Evolutionary conservation across 2,329 filamentous ascomycete genomes (phyloP), one percentile per base, ranked within the genome.

Genomic region (Pyrenophora tritici-repentis): DNA sequence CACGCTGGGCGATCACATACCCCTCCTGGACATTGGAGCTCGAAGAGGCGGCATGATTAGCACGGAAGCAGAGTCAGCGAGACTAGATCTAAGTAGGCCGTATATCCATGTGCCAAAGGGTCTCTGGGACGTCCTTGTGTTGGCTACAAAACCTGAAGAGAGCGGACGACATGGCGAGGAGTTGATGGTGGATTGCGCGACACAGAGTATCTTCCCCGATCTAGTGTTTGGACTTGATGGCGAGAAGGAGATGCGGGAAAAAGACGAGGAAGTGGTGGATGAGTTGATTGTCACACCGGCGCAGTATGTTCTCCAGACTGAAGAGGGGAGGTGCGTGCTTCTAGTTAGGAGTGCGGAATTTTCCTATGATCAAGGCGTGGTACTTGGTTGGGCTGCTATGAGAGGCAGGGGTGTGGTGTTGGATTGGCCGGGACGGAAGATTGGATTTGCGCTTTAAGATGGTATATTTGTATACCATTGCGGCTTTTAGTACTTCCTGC

Each of bases 321-420:
- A 44, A 20, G 43, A 49, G 4, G 61, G 48, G 5, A 47, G 42
- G 26, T 65, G 61, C 22, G 12, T 52, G 18, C 54, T 63, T 12
- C 18, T 63, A 10, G 59, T 41, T 2, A 48, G 46, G 31, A 52
- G 52, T 17, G 48, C 34, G 1, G 56, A 53, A 8, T 42, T 51
- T 18, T 18, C 6, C 24, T 26, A 16, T 7, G 10, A n/a, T 2
- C 41, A 41, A 3, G 22, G 8, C 12, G 42, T 56, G 12, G 40
- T 42, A 10, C 42, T 65, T 20, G 61, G 62, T 3, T 65, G 61
- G 58, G 60, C 61, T 7, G 61, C 57, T 7, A 34, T 62, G 10
- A 52, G 59, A 20, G 62, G 62, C 6, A 48, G 52, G 16, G 29
- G 43, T 6, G 36, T 63, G 4, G 48, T 62, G 32, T 33, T 65